These are phyloP conservation scores for Ogataea philodendri DNA, from an alignment of 805 yeast species.

Conservation along the genomic window DNA sequence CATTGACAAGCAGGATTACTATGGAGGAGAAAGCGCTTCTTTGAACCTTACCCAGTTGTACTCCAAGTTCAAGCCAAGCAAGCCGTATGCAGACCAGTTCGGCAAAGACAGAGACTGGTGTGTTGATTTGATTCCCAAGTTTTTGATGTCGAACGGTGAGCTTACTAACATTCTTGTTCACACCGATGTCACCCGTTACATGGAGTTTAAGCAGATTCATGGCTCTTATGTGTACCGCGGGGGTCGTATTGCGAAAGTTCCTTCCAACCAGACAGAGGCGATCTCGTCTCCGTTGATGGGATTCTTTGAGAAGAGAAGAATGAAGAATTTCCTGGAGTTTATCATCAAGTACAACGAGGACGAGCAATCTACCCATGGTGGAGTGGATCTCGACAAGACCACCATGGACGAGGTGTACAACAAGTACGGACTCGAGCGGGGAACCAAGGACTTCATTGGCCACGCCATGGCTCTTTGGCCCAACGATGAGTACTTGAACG, in stretches of 20 bases:
- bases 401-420: slow-evolving; percentile 90
- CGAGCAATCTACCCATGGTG: slow-evolving; percentile 77
- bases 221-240: slow-evolving; percentile 91
- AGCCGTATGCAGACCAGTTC: slow-evolving; percentile 61
- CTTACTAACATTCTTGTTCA: slow-evolving; percentile 92
- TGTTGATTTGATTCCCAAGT: slow-evolving; percentile 94
- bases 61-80: slow-evolving; percentile 81
- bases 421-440: slow-evolving; percentile 86
- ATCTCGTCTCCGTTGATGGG: slow-evolving; percentile 91
- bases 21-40: slow-evolving; percentile 92
- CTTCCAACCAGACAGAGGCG: slow-evolving; percentile 89
- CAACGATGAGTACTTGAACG: slow-evolving; percentile 81
- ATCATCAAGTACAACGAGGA: slow-evolving; percentile 80
- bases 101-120: slow-evolving; percentile 98
- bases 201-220: slow-evolving; percentile 94
- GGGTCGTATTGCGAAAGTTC: slow-evolving; percentile 92
- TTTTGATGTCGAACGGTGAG: slow-evolving; percentile 96
- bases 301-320: slow-evolving; percentile 90
- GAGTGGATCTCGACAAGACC: slow-evolving; percentile 76
- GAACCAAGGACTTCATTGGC: slow-evolving; percentile 94
- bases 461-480: slow-evolving; percentile 98
- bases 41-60: slow-evolving; percentile 71
- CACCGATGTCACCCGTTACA: slow-evolving; percentile 92
- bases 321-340: slow-evolving; percentile 88
- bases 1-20: slow-evolving; percentile 93